phyloP scores from a whole-genome alignment of 495 filamentous ascomycete genomes.

The Astrothelium subdiscretum region DNA sequence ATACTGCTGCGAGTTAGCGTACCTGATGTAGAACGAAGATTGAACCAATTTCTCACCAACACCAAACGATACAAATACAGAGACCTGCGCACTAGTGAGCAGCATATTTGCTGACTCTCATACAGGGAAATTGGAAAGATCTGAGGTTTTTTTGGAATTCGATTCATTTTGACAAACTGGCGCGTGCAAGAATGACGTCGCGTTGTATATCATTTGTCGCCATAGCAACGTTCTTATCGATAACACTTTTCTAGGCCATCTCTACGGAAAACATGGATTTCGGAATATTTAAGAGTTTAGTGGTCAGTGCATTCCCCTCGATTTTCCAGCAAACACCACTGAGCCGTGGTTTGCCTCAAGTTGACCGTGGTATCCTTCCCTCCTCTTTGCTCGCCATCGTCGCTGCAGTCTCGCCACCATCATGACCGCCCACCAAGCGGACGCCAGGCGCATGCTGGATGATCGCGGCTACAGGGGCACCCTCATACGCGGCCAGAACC shows the following conservation, averaged over 20 bases:
- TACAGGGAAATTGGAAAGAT: too few species aligned
- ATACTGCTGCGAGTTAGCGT: slow-evolving; percentile 20
- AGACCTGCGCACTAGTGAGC: slow-evolving; percentile 32
- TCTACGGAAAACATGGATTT: too few species aligned
- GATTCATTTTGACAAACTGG: neutral
- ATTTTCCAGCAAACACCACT: too few species aligned
- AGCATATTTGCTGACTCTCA: slow-evolving; percentile 11
- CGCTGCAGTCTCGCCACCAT: neutral
- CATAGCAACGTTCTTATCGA: slow-evolving; percentile 12
- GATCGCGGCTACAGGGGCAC: slow-evolving; percentile 46
- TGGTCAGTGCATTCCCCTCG: too few species aligned
- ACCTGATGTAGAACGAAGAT: neutral
- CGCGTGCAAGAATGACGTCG: neutral
- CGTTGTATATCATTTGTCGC: slow-evolving; percentile 2
- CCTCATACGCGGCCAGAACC: slow-evolving; percentile 70
- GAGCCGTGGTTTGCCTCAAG: neutral
- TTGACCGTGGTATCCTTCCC: neutral
- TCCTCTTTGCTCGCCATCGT: neutral
- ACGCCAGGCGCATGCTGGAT: slow-evolving; percentile 35
- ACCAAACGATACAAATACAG: slow-evolving; percentile 25
- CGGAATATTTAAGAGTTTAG: too few species aligned
- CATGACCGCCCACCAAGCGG: slow-evolving; percentile 31
- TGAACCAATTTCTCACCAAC: slow-evolving; percentile 19
- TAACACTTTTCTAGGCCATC: neutral
- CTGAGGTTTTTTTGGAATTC: too few species aligned